phyloP scores from a whole-genome alignment of 352 stramenopile genomes.

The Phytophthora vignae region DNA sequence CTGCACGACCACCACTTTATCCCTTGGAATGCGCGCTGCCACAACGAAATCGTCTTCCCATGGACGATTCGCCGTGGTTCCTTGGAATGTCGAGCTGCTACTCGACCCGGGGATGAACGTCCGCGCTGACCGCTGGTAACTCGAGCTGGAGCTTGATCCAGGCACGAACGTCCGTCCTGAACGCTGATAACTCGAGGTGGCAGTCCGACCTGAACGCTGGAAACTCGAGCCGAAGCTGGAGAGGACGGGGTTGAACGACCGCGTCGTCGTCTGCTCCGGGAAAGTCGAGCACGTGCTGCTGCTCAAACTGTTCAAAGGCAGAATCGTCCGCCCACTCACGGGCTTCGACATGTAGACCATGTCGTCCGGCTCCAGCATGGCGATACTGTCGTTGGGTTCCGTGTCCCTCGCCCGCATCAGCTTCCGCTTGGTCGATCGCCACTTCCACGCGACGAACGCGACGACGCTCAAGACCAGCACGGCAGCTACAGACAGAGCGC shows the following conservation, averaged over 20 bases:
- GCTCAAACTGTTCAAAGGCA: constrained; percentile 33
- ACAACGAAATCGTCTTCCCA: constrained; percentile 58
- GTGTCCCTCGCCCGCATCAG: constrained; percentile 8
- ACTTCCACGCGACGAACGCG: constrained; percentile 29
- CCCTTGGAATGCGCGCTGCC: constrained; percentile 48
- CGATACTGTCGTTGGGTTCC: constrained; percentile 34
- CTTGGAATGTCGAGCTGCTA: constrained; percentile 15
- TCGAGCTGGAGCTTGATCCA: not conserved
- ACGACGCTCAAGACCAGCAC: constrained; percentile 21
- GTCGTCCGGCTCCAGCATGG: constrained; percentile 40
- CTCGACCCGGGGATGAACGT: constrained; percentile 23
- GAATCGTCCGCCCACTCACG: constrained; percentile 18
- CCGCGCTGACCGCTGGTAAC: constrained; percentile 18
- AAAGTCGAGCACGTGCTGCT: constrained; percentile 37
- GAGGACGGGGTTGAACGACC: constrained; percentile 29
- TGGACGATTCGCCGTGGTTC: constrained; percentile 15
- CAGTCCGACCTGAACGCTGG: not conserved
- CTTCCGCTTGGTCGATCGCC: constrained; percentile 24
- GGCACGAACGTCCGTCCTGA: not conserved
- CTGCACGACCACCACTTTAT: constrained; percentile 41
- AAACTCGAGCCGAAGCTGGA: constrained; percentile 28
- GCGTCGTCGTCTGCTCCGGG: constrained; percentile 24
- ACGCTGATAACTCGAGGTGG: constrained; percentile 6
- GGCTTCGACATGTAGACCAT: constrained; percentile 35
- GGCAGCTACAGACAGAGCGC: constrained; percentile 5